phyloP scores from a whole-genome alignment of 495 filamentous ascomycete genomes.

The Annulohypoxylon stygium region DNA sequence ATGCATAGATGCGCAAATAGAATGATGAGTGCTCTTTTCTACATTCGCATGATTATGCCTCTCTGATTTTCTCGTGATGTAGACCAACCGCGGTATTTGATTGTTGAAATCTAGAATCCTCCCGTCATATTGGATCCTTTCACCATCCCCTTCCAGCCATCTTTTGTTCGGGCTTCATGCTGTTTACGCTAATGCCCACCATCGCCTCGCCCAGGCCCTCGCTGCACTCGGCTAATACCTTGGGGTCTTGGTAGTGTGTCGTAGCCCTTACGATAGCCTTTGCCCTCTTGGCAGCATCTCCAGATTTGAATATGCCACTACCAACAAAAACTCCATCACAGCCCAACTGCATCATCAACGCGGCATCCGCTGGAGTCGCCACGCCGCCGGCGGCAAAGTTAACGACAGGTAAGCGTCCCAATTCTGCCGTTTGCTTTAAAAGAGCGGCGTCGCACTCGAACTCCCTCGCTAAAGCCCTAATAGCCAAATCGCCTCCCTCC shows the following conservation, averaged over 20 bases:
- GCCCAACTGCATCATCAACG: slow-evolving; percentile 98
- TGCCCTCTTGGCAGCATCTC: slow-evolving; percentile 86
- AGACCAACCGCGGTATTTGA: slow-evolving; percentile 4
- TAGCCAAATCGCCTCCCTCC: slow-evolving; percentile 71
- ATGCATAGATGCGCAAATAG: slow-evolving; percentile 17
- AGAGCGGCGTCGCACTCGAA: slow-evolving; percentile 80
- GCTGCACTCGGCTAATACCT: slow-evolving; percentile 87
- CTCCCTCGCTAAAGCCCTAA: slow-evolving; percentile 83
- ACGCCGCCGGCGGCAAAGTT: slow-evolving; percentile 99
- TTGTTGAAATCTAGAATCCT: slow-evolving; percentile 33
- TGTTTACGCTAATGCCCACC: slow-evolving; percentile 88
- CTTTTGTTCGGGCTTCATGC: slow-evolving; percentile 80
- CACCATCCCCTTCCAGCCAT: slow-evolving; percentile 79
- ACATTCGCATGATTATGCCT: background rate
- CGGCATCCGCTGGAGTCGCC: slow-evolving; percentile 95
- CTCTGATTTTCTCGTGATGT: background rate
- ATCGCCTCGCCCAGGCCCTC: slow-evolving; percentile 92
- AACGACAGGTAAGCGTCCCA: slow-evolving; percentile 91
- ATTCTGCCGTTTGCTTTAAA: slow-evolving; percentile 85
- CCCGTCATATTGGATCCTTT: background rate
- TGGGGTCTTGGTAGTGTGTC: slow-evolving; percentile 88
- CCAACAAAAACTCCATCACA: slow-evolving; percentile 99
- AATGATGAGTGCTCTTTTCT: background rate
- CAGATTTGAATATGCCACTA: slow-evolving; percentile 96
- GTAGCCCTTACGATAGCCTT: slow-evolving; percentile 95